These are phyloP conservation scores for Citrus australasica DNA, from an alignment of 345 rosid species.

Conservation along the genomic window DNA sequence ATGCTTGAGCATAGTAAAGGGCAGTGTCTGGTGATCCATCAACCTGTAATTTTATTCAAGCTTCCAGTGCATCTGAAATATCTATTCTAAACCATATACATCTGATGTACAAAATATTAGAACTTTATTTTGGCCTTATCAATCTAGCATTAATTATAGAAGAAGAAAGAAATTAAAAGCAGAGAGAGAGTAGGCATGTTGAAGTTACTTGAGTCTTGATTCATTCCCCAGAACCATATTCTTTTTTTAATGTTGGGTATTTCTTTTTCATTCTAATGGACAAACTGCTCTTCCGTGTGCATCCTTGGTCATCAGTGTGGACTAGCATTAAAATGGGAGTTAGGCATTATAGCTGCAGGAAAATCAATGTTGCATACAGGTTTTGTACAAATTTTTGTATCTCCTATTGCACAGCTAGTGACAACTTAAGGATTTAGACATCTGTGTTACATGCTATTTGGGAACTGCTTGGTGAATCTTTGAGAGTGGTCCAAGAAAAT, in stretches of 20 bases:
- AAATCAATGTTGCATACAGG: background rate
- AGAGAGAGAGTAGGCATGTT: background rate
- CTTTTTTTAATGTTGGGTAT: background rate
- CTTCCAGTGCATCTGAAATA: background rate
- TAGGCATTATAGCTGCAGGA: background rate
- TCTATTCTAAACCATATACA: background rate
- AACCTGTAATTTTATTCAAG: background rate
- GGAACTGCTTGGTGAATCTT: background rate
- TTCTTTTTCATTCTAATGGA: background rate
- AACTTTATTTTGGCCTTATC: background rate
- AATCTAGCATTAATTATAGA: background rate
- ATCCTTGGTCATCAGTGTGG: background rate
- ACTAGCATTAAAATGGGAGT: background rate
- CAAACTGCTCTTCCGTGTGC: background rate
- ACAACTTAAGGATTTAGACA: background rate
- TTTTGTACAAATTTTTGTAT: background rate
- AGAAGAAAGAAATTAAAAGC: too few species aligned
- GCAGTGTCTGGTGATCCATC: background rate
- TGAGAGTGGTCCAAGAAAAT: background rate
- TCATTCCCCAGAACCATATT: background rate
- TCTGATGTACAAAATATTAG: background rate
- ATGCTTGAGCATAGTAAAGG: background rate
- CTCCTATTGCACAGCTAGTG: background rate
- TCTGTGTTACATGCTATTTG: background rate
- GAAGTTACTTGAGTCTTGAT: background rate